These are phyloP conservation scores for Yamadazyma dushanensis DNA, from an alignment of 1,139 yeast species.

Conservation along the genomic window DNA sequence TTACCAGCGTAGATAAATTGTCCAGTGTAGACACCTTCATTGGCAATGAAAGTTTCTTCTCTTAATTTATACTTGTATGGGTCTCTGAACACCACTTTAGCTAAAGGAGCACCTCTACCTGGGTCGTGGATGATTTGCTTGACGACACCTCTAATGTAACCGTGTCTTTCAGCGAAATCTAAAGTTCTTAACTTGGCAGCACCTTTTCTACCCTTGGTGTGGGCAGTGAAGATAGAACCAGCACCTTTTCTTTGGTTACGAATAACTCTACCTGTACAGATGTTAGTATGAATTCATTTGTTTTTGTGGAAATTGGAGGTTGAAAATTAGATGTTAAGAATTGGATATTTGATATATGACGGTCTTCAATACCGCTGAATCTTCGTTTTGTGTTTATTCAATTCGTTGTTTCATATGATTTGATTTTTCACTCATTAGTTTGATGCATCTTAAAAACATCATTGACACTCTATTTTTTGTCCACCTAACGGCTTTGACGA, in stretches of 20 bases:
- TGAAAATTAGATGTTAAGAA: no score
- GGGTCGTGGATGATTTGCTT: slow-evolving; percentile 97
- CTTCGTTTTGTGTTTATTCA: no score
- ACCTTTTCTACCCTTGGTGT: slow-evolving; percentile 99
- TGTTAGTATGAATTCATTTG: no score
- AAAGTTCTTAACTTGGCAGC: slow-evolving; percentile 98
- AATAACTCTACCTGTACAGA: slow-evolving; percentile 97
- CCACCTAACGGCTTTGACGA: no score
- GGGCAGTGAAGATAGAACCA: slow-evolving; percentile 98
- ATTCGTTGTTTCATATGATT: no score
- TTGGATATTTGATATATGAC: no score
- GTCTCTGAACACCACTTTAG: slow-evolving; percentile 98
- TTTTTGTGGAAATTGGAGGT: no score
- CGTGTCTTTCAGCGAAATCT: slow-evolving; percentile 98
- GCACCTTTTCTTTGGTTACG: slow-evolving; percentile 99
- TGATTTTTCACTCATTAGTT: no score
- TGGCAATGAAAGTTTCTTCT: slow-evolving; percentile 98
- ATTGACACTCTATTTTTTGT: no score
- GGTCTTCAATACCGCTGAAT: no score
- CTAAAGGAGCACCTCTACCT: slow-evolving; percentile 99
- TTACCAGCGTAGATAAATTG: slow-evolving; percentile 99
- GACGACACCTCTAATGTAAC: slow-evolving; percentile 97
- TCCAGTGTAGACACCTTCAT: slow-evolving; percentile 99
- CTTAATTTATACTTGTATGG: slow-evolving; percentile 98
- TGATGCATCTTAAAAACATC: no score